Conservation (phyloP, 768 basidiomycete genomes). For the Tubosaeta brunneosetosa region DNA sequence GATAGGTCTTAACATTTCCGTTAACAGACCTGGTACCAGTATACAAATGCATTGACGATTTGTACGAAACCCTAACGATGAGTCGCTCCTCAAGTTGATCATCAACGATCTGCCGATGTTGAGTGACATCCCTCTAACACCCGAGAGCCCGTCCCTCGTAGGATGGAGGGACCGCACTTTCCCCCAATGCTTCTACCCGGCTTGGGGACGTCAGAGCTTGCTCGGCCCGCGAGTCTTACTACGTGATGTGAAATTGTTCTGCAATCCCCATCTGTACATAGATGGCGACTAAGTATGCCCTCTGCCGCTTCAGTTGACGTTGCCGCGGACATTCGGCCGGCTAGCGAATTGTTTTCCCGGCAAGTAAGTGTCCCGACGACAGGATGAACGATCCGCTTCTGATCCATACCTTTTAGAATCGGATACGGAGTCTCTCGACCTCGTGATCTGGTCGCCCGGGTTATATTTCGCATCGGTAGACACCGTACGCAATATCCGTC, state of each 20-base stretch:
- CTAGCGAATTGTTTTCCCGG: neutral
- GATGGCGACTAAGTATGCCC: constrained; percentile 35
- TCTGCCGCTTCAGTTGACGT: constrained; percentile 28
- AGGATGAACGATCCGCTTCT: neutral
- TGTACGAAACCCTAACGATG: constrained; percentile 1
- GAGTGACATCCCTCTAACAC: constrained; percentile 24
- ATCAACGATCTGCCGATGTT: constrained; percentile 2
- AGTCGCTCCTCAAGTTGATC: constrained; percentile 4
- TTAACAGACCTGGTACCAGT: constrained; percentile 16
- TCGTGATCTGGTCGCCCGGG: constrained; percentile 56
- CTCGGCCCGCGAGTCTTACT: neutral
- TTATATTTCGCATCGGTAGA: constrained; percentile 68
- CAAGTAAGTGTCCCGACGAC: constrained; percentile 2
- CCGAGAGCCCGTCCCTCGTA: constrained; percentile 25
- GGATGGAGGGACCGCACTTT: neutral
- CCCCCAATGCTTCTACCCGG: neutral
- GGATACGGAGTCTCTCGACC: constrained; percentile 1
- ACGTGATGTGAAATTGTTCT: constrained; percentile 3
- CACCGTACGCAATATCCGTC: constrained; percentile 64
- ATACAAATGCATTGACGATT: constrained; percentile 4
- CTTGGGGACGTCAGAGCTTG: neutral
- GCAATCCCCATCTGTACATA: constrained; percentile 35
- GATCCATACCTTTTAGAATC: neutral
- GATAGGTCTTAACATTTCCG: constrained; percentile 14
- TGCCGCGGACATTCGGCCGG: constrained; percentile 21